Base-by-base conservation (phyloP, 106 monocot genomes). In the Narthecium ossifragum region DNA sequence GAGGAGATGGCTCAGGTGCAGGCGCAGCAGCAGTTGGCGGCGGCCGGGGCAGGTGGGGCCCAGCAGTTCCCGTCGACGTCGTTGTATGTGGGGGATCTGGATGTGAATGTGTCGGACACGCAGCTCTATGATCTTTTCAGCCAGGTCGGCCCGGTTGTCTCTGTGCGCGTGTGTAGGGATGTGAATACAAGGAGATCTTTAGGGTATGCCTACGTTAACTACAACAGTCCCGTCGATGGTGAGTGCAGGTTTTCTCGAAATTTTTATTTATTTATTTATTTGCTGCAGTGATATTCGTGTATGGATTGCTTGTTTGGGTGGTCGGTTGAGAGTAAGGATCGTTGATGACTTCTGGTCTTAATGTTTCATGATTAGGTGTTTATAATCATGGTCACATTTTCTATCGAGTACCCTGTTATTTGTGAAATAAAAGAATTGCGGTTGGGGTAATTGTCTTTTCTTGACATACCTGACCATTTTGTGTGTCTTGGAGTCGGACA, bases 171-270 rank as follows among this genome's bases (percentile, higher is more conserved):
- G 8, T 85, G 84, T 52, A 57, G 75, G 6, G 84, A 85, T 38
- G 43, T 73, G 51, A 72, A 32, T 26, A 72, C 79, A 31, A 61
- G 65, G 10, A 25, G 69, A 8, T 85, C 84, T 1, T 80, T 85
- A 14, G 84, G 84, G 9, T 85, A 85, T 46, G 84, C 78, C n/a
- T 85, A 80, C 33, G 80, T 85, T 31, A 85, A 85, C 56, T 85
- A 59, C 53, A 76, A 24, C 57, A 80, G 61, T 41, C 68, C 67
- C 5, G 4, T 51, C 0, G 76, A 85, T 49, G 84, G 84, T 79
- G 40, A 26, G 73, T 38, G 9, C n/a, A n/a, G n/a, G n/a, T n/a
- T n/a, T n/a, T 39, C 12, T 39, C 12, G 39, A 39, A 39, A 39
- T 39, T 9, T 39, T 39, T 15, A 11, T 39, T 39, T 1, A 11